These are phyloP conservation scores for Hyparrhenia diplandra DNA, from an alignment of 176 grass and related monocot genomes.

Conservation along the genomic window DNA sequence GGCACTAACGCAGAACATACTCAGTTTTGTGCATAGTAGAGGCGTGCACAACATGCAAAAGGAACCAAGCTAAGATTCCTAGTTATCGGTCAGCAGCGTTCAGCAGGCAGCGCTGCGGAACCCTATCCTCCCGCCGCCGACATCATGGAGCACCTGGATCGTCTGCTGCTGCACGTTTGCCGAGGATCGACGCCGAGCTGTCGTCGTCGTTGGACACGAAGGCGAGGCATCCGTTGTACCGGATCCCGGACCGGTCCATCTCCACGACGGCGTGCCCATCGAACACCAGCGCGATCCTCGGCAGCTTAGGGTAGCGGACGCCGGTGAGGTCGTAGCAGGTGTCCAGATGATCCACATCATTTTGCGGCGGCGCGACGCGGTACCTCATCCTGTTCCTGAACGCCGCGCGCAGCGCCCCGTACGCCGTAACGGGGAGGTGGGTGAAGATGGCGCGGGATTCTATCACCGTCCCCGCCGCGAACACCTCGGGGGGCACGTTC, in stretches of 20 bases:
- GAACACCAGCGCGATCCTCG: conserved; percentile 39
- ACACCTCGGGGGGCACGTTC: conserved; percentile 5
- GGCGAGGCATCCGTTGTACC: conserved; percentile 51
- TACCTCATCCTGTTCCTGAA: conserved; percentile 45
- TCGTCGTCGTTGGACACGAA: conserved; percentile 30
- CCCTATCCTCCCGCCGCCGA: conserved; percentile 40
- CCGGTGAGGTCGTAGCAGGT: conserved; percentile 51
- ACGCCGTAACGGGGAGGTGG: conserved; percentile 39
- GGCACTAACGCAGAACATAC: too few species aligned
- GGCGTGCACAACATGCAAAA: too few species aligned
- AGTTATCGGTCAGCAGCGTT: too few species aligned
- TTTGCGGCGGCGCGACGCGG: neutral
- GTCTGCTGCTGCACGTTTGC: conserved; percentile 54
- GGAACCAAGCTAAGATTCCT: too few species aligned
- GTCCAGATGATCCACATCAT: conserved; percentile 31
- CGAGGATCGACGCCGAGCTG: conserved; percentile 21
- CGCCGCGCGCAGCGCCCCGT: conserved; percentile 45
- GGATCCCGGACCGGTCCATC: conserved; percentile 27
- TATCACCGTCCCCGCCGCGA: conserved; percentile 45
- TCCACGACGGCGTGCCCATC: conserved; percentile 6
- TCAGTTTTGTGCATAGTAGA: too few species aligned
- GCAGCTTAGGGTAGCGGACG: conserved; percentile 15
- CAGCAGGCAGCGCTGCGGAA: conserved; percentile 39
- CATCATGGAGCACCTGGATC: conserved; percentile 42
- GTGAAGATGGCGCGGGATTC: conserved; percentile 55